phyloP scores from a whole-genome alignment of 331 rosid genomes.

The Saraca asoca region DNA sequence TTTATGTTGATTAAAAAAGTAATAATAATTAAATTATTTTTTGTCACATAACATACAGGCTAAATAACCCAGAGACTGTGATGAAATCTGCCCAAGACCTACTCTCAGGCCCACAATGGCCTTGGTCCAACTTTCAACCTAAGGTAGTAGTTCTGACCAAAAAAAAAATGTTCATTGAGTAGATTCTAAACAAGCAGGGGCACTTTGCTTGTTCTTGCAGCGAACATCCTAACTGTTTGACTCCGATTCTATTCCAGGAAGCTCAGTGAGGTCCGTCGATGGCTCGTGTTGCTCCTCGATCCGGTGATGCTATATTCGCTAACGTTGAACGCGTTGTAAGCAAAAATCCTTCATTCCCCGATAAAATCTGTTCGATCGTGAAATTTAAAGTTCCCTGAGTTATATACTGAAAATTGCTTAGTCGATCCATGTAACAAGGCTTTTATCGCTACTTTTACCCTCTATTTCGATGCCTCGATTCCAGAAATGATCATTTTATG shows the following conservation, averaged over 20 bases:
- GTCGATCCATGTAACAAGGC: not conserved
- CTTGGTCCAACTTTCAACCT: too few species aligned
- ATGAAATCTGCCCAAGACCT: too few species aligned
- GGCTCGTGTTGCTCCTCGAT: constrained; percentile 89
- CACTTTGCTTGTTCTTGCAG: not conserved
- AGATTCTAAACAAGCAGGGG: not conserved
- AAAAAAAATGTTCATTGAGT: too few species aligned
- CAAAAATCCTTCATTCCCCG: not conserved
- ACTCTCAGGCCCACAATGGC: too few species aligned
- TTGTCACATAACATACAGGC: too few species aligned
- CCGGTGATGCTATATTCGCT: constrained; percentile 96
- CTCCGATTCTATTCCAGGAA: not conserved
- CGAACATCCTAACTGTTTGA: not conserved
- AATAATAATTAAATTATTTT: too few species aligned
- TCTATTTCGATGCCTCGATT: not conserved
- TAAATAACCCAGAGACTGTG: too few species aligned
- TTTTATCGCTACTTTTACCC: not conserved
- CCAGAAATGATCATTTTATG: not conserved
- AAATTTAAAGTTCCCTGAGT: not conserved
- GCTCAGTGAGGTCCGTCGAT: constrained; percentile 49
- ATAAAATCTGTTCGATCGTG: constrained; percentile 22
- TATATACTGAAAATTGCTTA: not conserved
- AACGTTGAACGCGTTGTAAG: constrained; percentile 90
- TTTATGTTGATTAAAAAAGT: too few species aligned
- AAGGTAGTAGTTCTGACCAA: too few species aligned